Evolutionary conservation across 192 early-diverging fungal genomes (phyloP).

Genomic region (Gaertneriomyces semiglobifer): DNA sequence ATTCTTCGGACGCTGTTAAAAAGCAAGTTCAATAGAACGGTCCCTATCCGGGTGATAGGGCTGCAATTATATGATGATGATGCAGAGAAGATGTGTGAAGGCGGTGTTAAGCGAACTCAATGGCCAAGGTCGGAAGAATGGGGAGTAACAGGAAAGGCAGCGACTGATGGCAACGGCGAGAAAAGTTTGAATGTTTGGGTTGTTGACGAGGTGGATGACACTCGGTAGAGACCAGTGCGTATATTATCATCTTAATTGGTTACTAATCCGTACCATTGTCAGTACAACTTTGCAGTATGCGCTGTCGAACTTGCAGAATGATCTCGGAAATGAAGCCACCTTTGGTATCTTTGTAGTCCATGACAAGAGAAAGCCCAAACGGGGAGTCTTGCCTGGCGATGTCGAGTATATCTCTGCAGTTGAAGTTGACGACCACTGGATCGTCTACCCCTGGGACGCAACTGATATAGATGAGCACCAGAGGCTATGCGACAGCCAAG

Average conservation of each 20-base stretch:
- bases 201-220: constrained; percentile 24
- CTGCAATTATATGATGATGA: constrained; percentile 24
- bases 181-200: neutral
- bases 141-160: neutral
- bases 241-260: neutral
- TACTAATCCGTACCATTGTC: neutral
- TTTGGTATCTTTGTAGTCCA: constrained; percentile 21
- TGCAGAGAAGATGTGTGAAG: constrained; percentile 2
- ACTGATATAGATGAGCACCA: constrained; percentile 24
- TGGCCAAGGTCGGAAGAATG: constrained; percentile 16
- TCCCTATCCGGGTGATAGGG: constrained; percentile 19
- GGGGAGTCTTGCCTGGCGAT: constrained; percentile 5
- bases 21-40: constrained; percentile 5
- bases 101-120: constrained; percentile 10
- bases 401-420: constrained; percentile 16
- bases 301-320: constrained; percentile 5
- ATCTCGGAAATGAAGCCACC: neutral
- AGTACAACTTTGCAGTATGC: constrained; percentile 21
- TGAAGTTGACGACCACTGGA: constrained; percentile 21
- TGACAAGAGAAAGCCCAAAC: constrained; percentile 15
- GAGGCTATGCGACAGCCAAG: neutral
- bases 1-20: constrained; percentile 21
- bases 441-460: constrained; percentile 23
- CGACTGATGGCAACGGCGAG: too few species aligned
- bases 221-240: constrained; percentile 1